Evolutionary conservation across 805 yeast genomes (phyloP).

Genomic region (Zygosaccharomyces bisporus): DNA sequence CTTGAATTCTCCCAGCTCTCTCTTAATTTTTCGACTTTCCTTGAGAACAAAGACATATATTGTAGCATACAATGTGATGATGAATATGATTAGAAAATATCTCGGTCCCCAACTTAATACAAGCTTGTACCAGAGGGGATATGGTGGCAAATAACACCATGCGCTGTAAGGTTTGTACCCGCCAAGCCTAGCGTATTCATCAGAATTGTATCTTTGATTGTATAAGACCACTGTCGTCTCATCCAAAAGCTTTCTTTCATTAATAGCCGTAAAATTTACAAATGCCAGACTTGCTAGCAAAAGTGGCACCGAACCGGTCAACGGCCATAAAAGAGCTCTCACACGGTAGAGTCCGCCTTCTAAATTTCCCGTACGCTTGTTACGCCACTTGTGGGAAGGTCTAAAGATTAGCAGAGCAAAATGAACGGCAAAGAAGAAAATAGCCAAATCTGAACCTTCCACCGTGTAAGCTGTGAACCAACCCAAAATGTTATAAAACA

Average conservation of each 20-base stretch:
- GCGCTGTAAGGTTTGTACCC: constrained; percentile 63
- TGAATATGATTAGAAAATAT: constrained; percentile 58
- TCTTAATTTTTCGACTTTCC: constrained; percentile 54
- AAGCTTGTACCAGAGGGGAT: constrained; percentile 69
- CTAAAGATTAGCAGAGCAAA: constrained; percentile 68
- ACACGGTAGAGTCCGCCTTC: constrained; percentile 73
- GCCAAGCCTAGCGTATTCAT: constrained; percentile 31
- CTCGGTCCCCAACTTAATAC: constrained; percentile 82
- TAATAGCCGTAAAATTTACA: constrained; percentile 37
- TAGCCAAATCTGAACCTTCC: constrained; percentile 85
- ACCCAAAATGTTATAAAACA: constrained; percentile 64
- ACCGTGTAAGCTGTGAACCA: constrained; percentile 76
- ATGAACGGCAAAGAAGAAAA: constrained; percentile 77
- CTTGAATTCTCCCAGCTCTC: constrained; percentile 30
- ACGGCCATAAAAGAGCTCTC: constrained; percentile 54
- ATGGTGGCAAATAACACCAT: constrained; percentile 76
- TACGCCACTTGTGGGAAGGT: constrained; percentile 48
- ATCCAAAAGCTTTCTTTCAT: constrained; percentile 14
- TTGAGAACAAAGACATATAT: constrained; percentile 69
- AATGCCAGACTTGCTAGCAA: constrained; percentile 71
- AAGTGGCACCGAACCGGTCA: constrained; percentile 58
- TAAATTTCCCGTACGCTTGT: constrained; percentile 38
- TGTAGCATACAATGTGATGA: constrained; percentile 60
- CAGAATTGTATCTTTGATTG: constrained; percentile 24
- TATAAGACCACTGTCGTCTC: constrained; percentile 27